A percentile compares a stretch with the other conserved stretches of the same genome.
Conservation (phyloP, 192 early-diverging fungal species). For the Coemansia sp. region DNA sequence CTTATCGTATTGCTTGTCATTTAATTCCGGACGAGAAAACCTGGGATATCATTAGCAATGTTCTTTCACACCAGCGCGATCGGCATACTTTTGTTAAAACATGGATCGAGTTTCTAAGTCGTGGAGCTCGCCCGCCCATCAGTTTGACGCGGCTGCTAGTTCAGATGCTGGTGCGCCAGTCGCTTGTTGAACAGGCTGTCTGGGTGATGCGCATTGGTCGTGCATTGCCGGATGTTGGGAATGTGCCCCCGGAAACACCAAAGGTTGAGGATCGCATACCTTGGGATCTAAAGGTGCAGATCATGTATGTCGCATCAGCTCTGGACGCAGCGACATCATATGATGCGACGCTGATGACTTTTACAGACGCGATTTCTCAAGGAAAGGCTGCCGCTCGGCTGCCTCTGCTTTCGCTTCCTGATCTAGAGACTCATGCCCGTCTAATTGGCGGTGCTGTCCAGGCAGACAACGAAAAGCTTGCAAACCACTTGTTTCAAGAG, state of each 20-base stretch:
- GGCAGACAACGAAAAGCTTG: slow-evolving; percentile 28
- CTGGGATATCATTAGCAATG: slow-evolving; percentile 45
- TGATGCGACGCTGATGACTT: slow-evolving; percentile 26
- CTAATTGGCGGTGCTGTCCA: slow-evolving; percentile 52
- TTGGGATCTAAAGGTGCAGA: slow-evolving; percentile 51
- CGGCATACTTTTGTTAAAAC: slow-evolving; percentile 45
- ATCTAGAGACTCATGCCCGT: slow-evolving; percentile 33
- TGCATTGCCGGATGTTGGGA: slow-evolving; percentile 41
- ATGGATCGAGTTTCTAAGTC: slow-evolving; percentile 51
- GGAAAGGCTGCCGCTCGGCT: slow-evolving; percentile 37
- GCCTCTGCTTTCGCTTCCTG: slow-evolving; percentile 32
- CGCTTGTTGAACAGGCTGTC: slow-evolving; percentile 47
- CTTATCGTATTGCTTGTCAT: slow-evolving; percentile 33
- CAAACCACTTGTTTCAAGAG: slow-evolving; percentile 46
- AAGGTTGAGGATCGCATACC: slow-evolving; percentile 31
- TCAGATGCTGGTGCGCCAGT: slow-evolving; percentile 42
- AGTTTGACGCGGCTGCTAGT: slow-evolving; percentile 36
- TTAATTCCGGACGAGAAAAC: slow-evolving; percentile 49
- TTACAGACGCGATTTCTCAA: slow-evolving; percentile 28
- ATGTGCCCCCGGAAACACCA: slow-evolving; percentile 19
- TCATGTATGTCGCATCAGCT: slow-evolving; percentile 45
- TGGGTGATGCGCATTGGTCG: slow-evolving; percentile 57
- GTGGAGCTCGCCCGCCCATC: slow-evolving; percentile 44
- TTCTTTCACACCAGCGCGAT: slow-evolving; percentile 45
- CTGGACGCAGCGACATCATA: slow-evolving; percentile 37